A percentile compares a stretch with the other conserved stretches of the same genome.
Evolutionary conservation across 2,329 filamentous ascomycete genomes (phyloP).

Genomic region (Paecilomyces sp.): DNA sequence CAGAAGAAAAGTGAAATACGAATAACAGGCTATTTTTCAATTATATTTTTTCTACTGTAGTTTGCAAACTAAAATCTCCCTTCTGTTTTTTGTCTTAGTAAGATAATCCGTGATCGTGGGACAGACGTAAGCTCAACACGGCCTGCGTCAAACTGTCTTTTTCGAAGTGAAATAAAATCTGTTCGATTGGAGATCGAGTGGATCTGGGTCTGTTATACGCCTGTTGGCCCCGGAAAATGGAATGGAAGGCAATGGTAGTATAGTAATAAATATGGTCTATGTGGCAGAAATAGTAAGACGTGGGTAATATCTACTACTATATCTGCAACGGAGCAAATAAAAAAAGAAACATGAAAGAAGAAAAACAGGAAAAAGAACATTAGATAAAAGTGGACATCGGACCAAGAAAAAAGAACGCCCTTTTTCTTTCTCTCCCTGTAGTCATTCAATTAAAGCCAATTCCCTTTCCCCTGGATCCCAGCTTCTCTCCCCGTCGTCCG

Average conservation of each 20-base stretch:
- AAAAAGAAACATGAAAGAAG: background rate
- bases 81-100: background rate
- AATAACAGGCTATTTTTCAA: background rate
- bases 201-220: background rate
- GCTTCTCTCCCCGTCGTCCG: background rate
- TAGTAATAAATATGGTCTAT: background rate
- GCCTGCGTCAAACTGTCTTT: too few relatives aligned
- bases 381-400: background rate
- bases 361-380: background rate
- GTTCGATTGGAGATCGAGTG: background rate
- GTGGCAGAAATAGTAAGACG: background rate
- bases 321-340: background rate
- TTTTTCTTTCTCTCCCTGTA: background rate
- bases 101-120: too few relatives aligned
- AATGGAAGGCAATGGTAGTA: background rate
- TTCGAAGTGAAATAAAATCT: too few relatives aligned
- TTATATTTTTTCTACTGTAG: background rate
- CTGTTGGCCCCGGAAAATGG: background rate
- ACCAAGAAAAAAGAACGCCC: constrained; percentile 3
- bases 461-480: background rate
- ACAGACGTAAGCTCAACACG: too few relatives aligned
- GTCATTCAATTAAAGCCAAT: background rate
- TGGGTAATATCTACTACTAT: constrained; percentile 2
- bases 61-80: background rate
- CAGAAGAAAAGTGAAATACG: background rate